Evolutionary conservation across 495 filamentous ascomycete genomes (phyloP).

Genomic region (Penicillium egyptiacum): DNA sequence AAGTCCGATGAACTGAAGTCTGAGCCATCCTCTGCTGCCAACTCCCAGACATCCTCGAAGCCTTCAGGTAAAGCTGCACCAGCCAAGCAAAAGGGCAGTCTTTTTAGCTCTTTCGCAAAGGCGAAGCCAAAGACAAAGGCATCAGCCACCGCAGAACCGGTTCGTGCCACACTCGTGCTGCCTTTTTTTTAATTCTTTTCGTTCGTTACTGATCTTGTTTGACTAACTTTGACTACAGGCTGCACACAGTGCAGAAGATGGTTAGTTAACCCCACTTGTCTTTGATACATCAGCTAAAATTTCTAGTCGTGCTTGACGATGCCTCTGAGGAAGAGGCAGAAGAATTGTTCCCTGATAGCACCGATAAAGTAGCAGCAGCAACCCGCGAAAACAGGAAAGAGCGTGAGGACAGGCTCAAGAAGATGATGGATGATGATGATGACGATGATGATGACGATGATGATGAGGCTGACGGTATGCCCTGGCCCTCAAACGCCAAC

Average conservation of each 20-base stretch:
- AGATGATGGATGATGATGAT: constrained; percentile 84
- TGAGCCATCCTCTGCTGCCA: constrained; percentile 24
- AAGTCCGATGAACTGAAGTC: constrained; percentile 35
- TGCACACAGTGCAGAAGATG: constrained; percentile 51
- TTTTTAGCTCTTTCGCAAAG: constrained; percentile 86
- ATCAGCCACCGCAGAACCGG: constrained; percentile 42
- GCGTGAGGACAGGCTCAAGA: constrained; percentile 67
- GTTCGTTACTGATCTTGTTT: constrained; percentile 15
- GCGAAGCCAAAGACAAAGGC: constrained; percentile 65
- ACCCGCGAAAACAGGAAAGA: constrained; percentile 63
- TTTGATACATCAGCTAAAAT: constrained; percentile 19
- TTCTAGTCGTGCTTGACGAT: constrained; percentile 47
- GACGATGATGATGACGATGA: constrained; percentile 21
- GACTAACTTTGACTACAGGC: constrained; percentile 22
- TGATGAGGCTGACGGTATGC: constrained; percentile 27
- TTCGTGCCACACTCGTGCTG: background rate
- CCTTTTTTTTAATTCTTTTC: background rate
- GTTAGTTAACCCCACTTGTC: constrained; percentile 30
- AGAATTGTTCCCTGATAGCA: constrained; percentile 52
- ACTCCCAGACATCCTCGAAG: constrained; percentile 36
- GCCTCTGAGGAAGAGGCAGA: constrained; percentile 75
- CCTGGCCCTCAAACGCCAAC: background rate
- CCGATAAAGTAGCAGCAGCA: constrained; percentile 33
- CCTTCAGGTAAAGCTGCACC: constrained; percentile 38
- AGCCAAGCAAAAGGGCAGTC: constrained; percentile 61